Evolutionary conservation across 2,329 filamentous ascomycete genomes (phyloP).

Genomic region (Mollisiaceae sp.): DNA sequence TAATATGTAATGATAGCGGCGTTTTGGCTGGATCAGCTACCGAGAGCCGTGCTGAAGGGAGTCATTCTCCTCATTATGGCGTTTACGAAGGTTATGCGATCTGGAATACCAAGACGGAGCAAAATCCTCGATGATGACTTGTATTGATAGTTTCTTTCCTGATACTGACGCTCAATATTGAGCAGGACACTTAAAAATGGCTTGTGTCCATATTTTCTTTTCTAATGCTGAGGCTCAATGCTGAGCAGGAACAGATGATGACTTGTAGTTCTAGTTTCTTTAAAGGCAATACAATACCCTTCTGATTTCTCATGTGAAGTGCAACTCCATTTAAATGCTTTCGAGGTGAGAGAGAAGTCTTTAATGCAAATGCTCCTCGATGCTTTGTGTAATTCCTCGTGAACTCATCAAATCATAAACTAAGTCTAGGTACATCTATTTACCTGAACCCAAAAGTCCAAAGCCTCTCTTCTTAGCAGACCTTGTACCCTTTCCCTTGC

Average conservation of each 20-base stretch:
- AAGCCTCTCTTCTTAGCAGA: constrained; percentile 58
- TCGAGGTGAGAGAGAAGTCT: not conserved
- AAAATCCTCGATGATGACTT: not conserved
- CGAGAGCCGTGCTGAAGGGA: not conserved
- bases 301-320: not conserved
- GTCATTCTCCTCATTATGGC: not conserved
- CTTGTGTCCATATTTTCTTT: too few relatives aligned
- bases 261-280: constrained; percentile 1
- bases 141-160: not conserved
- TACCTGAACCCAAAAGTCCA: constrained; percentile 18
- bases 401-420: constrained; percentile 2
- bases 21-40: not conserved
- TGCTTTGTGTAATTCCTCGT: constrained; percentile 9
- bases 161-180: too few relatives aligned
- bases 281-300: constrained; percentile 1
- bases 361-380: not conserved
- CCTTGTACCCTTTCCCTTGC: constrained; percentile 51
- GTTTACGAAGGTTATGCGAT: not conserved
- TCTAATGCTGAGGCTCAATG: constrained; percentile 2
- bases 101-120: too few relatives aligned
- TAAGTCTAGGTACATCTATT: constrained; percentile 8
- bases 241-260: not conserved
- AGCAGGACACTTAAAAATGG: too few relatives aligned
- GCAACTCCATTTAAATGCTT: constrained; percentile 18
- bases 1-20: not conserved